phyloP scores from a whole-genome alignment of 2,329 filamentous ascomycete genomes.

The Colletotrichum spaethianum region DNA sequence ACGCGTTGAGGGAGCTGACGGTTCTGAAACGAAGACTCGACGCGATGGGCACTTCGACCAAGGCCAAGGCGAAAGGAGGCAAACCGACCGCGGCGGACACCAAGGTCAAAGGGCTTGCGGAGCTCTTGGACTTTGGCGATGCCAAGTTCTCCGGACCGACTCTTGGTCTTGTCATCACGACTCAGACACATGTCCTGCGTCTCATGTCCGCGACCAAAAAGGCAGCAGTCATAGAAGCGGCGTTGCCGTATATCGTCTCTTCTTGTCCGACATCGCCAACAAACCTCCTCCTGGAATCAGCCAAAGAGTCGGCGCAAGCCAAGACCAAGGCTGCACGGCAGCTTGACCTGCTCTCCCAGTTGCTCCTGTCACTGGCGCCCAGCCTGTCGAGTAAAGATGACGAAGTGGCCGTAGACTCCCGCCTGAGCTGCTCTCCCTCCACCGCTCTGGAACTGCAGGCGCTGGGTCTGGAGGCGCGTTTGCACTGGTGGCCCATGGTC shows the following conservation, averaged over 20 bases:
- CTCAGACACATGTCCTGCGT: constrained; percentile 76
- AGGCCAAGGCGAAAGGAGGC: constrained; percentile 12
- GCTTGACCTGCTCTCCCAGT: constrained; percentile 76
- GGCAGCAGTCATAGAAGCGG: constrained; percentile 70
- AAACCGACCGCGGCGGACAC: constrained; percentile 17
- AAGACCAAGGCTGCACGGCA: constrained; percentile 73
- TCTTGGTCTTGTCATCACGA: constrained; percentile 70
- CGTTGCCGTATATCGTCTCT: constrained; percentile 68
- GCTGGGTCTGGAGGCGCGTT: constrained; percentile 72
- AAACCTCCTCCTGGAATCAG: constrained; percentile 66
- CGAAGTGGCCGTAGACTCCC: constrained; percentile 64
- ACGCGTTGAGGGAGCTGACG: constrained; percentile 78
- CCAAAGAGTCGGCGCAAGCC: constrained; percentile 60
- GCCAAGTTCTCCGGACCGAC: constrained; percentile 58
- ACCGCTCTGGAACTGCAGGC: constrained; percentile 74
- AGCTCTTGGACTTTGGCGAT: constrained; percentile 74
- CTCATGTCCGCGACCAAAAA: constrained; percentile 74
- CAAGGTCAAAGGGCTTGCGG: constrained; percentile 63
- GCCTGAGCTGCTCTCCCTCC: constrained; percentile 69
- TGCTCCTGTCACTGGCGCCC: constrained; percentile 76
- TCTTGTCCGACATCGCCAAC: constrained; percentile 69
- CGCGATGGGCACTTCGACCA: constrained; percentile 27
- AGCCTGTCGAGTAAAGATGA: constrained; percentile 77
- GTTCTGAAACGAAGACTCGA: constrained; percentile 76
- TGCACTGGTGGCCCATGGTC: constrained; percentile 77